Evolutionary conservation across 768 basidiomycete genomes (phyloP), one percentile per base, ranked within the genome.

Genomic region (Boletus tylopilopsis): DNA sequence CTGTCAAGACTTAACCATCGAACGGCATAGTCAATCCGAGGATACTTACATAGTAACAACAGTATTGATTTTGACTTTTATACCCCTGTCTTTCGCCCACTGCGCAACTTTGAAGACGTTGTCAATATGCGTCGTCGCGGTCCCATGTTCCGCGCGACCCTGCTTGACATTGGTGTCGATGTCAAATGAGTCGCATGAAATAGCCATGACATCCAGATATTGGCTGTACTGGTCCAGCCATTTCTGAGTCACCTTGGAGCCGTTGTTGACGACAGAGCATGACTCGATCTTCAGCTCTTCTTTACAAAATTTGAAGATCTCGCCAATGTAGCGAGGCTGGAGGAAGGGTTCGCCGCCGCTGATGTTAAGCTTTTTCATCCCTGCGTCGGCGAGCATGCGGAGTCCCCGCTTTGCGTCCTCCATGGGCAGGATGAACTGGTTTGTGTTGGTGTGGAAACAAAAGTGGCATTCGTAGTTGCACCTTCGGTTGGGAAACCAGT

Each of bases 171-270:
- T 74, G 10, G 66, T 67, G 29, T 73, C 71, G 0, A 37, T 15
- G 40, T 70, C 68, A 33, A 74, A 74, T 15, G 66, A 66, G 34
- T 74, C 73, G 32, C 73, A 74, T 2, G 73, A 73, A 4, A 74
- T 70, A 0, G 72, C 72, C 64, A 74, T 73, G 33, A 73, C 60
- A 24, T 73, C 72, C 22, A 74, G 53, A 47, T 69, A 74, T 54
- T 62, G 36, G 1, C 73, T 71, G 27, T 72, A 74, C 5, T 55
- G 60, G 33, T 71, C 68, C 16, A 74, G 38, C 73, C 73, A 74
- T 49, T 61, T 68, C 41, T 72, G 67, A 0, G 72, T 73, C 25
- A 74, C 74, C 57, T 71, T 74, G 11, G 71, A 73, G 0, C 69
- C 71, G 38, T 69, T 69, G 57, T 47, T 67, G 27, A 69, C 66